Evolutionary conservation across 768 basidiomycete species (phyloP).

Genomic region (Kwoniella heveanensis): DNA sequence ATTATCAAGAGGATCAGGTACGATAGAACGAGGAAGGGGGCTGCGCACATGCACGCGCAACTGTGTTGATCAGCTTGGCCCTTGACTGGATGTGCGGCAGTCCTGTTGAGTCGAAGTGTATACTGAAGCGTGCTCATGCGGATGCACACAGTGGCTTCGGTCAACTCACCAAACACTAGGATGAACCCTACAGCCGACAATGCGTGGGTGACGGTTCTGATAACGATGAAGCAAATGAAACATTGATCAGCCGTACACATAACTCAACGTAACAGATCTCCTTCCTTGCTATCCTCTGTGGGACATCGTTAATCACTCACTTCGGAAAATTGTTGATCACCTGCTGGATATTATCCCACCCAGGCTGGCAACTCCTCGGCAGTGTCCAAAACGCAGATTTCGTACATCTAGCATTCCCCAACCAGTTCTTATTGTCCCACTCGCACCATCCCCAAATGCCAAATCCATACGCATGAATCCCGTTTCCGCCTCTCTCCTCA

Average conservation of each 20-base stretch:
- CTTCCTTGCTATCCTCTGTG: too few relatives aligned
- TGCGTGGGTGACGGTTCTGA: constrained; percentile 12
- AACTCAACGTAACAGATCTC: too few relatives aligned
- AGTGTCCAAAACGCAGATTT: constrained; percentile 18
- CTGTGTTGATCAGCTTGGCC: too few relatives aligned
- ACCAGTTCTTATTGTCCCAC: constrained; percentile 20
- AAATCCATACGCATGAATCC: constrained; percentile 26
- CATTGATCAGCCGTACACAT: too few relatives aligned
- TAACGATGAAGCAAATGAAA: too few relatives aligned
- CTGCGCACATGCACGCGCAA: background rate
- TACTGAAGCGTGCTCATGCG: background rate
- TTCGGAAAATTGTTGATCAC: constrained; percentile 7
- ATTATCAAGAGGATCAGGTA: constrained; percentile 9
- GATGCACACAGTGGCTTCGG: background rate
- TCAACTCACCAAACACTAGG: constrained; percentile 15
- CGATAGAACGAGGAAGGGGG: constrained; percentile 10
- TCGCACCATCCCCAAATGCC: constrained; percentile 30
- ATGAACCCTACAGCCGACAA: constrained; percentile 13
- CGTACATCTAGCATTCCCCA: constrained; percentile 17
- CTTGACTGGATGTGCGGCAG: too few relatives aligned
- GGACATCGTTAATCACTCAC: too few relatives aligned
- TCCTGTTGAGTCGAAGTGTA: too few relatives aligned
- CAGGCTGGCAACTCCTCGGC: background rate
- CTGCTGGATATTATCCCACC: constrained; percentile 16
- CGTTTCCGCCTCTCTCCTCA: background rate